Percentiles rank a stretch among this genome's conserved stretches.
phyloP scores from a whole-genome alignment of 805 yeast species.

The Candida tibetensis region DNA sequence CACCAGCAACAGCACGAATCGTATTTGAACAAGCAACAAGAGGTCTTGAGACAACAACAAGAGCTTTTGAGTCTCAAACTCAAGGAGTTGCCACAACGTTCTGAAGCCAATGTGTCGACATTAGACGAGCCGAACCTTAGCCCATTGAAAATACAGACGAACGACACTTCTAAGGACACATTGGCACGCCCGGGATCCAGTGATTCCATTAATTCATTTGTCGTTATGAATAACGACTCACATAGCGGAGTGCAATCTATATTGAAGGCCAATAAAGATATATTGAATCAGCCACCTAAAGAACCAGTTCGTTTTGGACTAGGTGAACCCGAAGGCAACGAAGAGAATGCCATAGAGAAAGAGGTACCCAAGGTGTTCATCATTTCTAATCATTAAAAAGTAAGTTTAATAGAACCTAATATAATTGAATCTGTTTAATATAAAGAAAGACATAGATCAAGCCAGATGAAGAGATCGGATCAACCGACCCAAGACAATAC shows the following conservation, averaged over 20 bases:
- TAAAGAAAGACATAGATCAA: too few relatives aligned
- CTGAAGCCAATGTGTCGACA: not conserved
- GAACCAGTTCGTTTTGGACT: constrained; percentile 2
- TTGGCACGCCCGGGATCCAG: constrained; percentile 5
- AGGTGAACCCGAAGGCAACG: not conserved
- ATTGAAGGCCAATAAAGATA: constrained; percentile 5
- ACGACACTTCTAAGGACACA: not conserved
- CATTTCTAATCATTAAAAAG: constrained; percentile 8
- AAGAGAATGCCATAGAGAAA: not conserved
- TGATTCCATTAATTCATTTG: constrained; percentile 11
- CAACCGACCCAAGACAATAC: too few relatives aligned
- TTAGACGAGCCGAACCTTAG: not conserved
- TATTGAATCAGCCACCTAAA: constrained; percentile 1
- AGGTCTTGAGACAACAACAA: constrained; percentile 37
- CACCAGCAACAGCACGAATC: constrained; percentile 32
- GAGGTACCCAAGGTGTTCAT: constrained; percentile 10
- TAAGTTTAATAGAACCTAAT: too few relatives aligned
- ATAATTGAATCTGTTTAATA: too few relatives aligned
- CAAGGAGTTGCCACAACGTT: not conserved
- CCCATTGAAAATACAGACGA: not conserved
- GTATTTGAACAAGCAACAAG: constrained; percentile 37
- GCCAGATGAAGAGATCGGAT: too few relatives aligned
- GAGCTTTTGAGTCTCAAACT: constrained; percentile 21
- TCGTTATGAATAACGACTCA: not conserved
- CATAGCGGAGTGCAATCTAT: constrained; percentile 6